phyloP scores from a whole-genome alignment of 768 basidiomycete genomes.

The Hydnum rufescens region DNA sequence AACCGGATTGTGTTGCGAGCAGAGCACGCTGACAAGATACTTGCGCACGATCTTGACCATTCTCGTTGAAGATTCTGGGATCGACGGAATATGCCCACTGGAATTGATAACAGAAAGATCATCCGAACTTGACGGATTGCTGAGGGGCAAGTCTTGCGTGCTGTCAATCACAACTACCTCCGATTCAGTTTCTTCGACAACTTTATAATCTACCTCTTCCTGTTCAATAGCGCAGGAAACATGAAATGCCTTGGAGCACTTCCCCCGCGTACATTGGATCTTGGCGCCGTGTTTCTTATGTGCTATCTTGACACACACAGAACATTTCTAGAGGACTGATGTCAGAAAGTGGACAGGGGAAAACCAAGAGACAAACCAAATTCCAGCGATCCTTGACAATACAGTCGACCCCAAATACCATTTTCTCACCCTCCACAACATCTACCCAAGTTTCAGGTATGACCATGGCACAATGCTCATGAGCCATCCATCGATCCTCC shows the following conservation, averaged over 20 bases:
- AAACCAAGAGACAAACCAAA: constrained; percentile 33
- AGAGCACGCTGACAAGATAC: constrained; percentile 52
- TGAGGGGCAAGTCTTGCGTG: constrained; percentile 6
- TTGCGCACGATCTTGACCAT: constrained; percentile 17
- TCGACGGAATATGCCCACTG: constrained; percentile 19
- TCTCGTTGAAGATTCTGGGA: background rate
- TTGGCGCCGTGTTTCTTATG: constrained; percentile 17
- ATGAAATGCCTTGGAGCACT: constrained; percentile 85
- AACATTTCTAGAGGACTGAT: constrained; percentile 55
- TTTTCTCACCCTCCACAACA: constrained; percentile 26
- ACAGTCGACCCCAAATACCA: constrained; percentile 65
- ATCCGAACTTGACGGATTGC: constrained; percentile 12
- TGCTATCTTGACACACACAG: constrained; percentile 40
- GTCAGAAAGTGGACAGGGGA: background rate
- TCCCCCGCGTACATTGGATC: constrained; percentile 84
- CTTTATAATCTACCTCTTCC: constrained; percentile 31
- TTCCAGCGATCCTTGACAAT: constrained; percentile 90
- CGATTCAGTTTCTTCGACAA: constrained; percentile 57
- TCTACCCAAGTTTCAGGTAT: constrained; percentile 91
- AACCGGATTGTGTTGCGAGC: constrained; percentile 82
- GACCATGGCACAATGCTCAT: constrained; percentile 57
- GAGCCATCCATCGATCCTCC: no score
- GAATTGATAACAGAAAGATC: background rate
- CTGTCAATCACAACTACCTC: constrained; percentile 48
- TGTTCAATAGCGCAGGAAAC: constrained; percentile 58